A percentile compares a stretch with the other conserved stretches of the same genome.
Conservation (phyloP, 345 rosid genomes). For the Camelina neglecta region DNA sequence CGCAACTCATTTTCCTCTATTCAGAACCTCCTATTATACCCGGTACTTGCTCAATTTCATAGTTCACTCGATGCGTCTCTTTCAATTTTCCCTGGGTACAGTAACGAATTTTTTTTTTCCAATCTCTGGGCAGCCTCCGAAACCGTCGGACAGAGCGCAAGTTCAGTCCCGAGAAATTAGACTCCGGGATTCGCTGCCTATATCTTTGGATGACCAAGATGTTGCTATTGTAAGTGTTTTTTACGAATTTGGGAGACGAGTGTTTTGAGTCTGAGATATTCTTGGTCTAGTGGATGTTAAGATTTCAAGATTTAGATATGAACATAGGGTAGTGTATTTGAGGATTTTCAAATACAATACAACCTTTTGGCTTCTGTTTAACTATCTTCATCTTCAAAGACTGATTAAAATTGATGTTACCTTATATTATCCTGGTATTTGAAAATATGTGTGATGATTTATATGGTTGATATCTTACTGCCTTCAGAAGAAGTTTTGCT, state of each 20-base stretch:
- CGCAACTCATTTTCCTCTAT: constrained; percentile 70
- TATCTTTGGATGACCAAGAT: constrained; percentile 88
- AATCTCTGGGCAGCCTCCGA: constrained; percentile 63
- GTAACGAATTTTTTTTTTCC: background rate
- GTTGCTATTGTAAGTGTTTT: constrained; percentile 69
- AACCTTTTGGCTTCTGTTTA: background rate
- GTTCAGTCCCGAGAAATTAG: constrained; percentile 81
- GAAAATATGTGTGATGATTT: constrained; percentile 7
- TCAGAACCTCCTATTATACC: constrained; percentile 72
- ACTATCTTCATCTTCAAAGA: too few relatives aligned
- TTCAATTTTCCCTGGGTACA: background rate
- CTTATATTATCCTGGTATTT: background rate
- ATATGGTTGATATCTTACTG: constrained; percentile 1
- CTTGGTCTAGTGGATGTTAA: background rate
- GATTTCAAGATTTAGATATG: background rate
- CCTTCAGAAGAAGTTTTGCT: background rate
- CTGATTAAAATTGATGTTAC: too few relatives aligned
- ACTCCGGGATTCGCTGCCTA: constrained; percentile 83
- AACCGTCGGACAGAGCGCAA: constrained; percentile 74
- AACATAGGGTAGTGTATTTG: background rate
- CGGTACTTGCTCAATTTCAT: constrained; percentile 45
- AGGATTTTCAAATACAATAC: background rate
- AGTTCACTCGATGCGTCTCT: background rate
- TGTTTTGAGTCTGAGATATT: background rate
- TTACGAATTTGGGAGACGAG: background rate